Conservation (phyloP, 768 basidiomycete genomes). For the Candolleomyces efflorescens region DNA sequence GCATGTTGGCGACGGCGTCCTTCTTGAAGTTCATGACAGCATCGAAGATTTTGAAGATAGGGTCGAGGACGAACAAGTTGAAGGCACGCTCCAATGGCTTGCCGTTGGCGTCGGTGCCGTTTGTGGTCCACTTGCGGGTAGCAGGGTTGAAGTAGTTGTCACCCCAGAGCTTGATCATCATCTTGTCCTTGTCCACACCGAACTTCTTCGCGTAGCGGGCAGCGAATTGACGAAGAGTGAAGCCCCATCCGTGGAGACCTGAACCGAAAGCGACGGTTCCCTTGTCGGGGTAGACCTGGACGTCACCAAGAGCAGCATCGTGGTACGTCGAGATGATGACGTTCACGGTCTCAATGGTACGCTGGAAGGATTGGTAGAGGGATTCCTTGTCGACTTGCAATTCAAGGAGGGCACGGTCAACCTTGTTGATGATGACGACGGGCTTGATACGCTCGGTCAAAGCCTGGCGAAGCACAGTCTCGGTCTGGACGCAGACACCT, state of each 20-base stretch:
- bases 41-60: slow-evolving; percentile 98
- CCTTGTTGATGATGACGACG: slow-evolving; percentile 99
- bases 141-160: slow-evolving; percentile 99
- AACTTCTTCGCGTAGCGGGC: slow-evolving; percentile 95
- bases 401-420: slow-evolving; percentile 98
- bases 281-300: slow-evolving; percentile 97
- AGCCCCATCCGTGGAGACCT: slow-evolving; percentile 99
- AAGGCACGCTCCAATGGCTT: slow-evolving; percentile 97
- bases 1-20: slow-evolving; percentile 75
- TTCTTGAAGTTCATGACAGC: slow-evolving; percentile 99
- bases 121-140: slow-evolving; percentile 95
- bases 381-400: slow-evolving; percentile 96
- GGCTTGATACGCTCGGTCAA: slow-evolving; percentile 99
- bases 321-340: slow-evolving; percentile 98
- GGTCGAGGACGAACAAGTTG: slow-evolving; percentile 97
- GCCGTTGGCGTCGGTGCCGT: slow-evolving; percentile 68
- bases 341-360: slow-evolving; percentile 97
- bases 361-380: slow-evolving; percentile 95
- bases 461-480: slow-evolving; percentile 97
- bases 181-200: slow-evolving; percentile 97
- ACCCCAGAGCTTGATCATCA: slow-evolving; percentile 97
- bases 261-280: slow-evolving; percentile 99
- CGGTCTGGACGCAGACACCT: slow-evolving; percentile 99
- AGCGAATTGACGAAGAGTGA: slow-evolving; percentile 98
- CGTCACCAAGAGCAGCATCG: slow-evolving; percentile 91